Evolutionary conservation across 148 eudicot species (phyloP).

Genomic region (Silene conica): DNA sequence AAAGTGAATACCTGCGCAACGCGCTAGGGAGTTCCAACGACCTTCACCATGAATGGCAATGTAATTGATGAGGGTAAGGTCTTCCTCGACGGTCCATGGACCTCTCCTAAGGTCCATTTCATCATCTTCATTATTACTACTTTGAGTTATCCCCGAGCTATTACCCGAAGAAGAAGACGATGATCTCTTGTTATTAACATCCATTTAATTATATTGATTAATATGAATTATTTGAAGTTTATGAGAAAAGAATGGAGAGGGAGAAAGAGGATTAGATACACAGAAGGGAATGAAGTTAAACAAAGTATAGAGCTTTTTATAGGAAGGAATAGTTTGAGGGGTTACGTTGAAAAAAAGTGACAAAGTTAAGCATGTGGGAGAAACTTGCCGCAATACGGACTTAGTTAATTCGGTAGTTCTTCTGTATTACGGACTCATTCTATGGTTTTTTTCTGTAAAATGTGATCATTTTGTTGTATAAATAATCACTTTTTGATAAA

Average conservation of each 20-base stretch:
- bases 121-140: constrained; percentile 26
- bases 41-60: constrained; percentile 83
- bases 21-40: constrained; percentile 91
- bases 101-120: constrained; percentile 71
- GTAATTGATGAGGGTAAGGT: constrained; percentile 68
- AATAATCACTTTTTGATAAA: too few species aligned
- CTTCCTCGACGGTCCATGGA: constrained; percentile 95
- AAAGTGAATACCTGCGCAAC: constrained; percentile 58
- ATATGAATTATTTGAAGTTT: constrained; percentile 3
- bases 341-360: constrained; percentile 29
- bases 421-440: too few species aligned
- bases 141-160: constrained; percentile 12
- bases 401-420: constrained; percentile 16
- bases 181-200: constrained; percentile 14
- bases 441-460: too few species aligned
- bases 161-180: neutral
- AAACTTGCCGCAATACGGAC: constrained; percentile 63
- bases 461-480: too few species aligned
- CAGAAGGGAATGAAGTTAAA: constrained; percentile 19
- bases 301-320: constrained; percentile 48
- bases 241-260: constrained; percentile 13
- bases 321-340: constrained; percentile 22
- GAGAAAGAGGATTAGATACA: constrained; percentile 25
- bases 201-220: constrained; percentile 24
- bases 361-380: constrained; percentile 46